Percentiles rank a stretch among this genome's conserved stretches.
phyloP scores from a whole-genome alignment of 2,329 filamentous ascomycete genomes.

The Fusarium sp. region DNA sequence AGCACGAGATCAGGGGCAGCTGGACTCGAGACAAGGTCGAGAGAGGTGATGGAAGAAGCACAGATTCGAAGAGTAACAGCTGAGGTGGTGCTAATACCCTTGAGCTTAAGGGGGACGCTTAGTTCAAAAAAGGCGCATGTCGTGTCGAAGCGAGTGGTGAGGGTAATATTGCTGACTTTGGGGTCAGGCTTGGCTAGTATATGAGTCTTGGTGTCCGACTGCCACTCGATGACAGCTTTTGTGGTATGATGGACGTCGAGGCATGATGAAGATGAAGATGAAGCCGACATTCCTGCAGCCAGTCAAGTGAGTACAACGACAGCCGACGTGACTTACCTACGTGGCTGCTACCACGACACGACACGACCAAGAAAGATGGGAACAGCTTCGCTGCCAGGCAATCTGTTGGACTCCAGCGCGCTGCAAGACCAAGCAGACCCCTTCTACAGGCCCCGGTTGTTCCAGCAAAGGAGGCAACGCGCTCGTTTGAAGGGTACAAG shows the following conservation, averaged over 20 bases:
- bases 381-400: constrained; percentile 34
- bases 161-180: constrained; percentile 1
- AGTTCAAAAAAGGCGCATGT: constrained; percentile 14
- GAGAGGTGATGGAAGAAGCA: constrained; percentile 13
- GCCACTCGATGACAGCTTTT: constrained; percentile 17
- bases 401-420: constrained; percentile 26
- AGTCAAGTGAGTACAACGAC: constrained; percentile 8
- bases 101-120: constrained; percentile 21
- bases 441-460: constrained; percentile 26
- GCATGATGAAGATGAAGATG: too few species aligned
- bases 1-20: background rate
- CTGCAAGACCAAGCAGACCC: constrained; percentile 22
- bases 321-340: background rate
- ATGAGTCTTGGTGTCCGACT: background rate
- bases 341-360: background rate
- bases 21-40: constrained; percentile 3
- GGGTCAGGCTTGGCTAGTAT: constrained; percentile 14
- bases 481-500: constrained; percentile 3
- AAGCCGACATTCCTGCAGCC: constrained; percentile 18
- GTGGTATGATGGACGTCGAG: constrained; percentile 17
- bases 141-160: constrained; percentile 10
- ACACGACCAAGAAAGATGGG: constrained; percentile 7
- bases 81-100: constrained; percentile 10
- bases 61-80: constrained; percentile 5
- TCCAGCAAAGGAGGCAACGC: background rate